Evolutionary conservation across 768 basidiomycete species (phyloP).

Genomic region (Naganishia randhawae): DNA sequence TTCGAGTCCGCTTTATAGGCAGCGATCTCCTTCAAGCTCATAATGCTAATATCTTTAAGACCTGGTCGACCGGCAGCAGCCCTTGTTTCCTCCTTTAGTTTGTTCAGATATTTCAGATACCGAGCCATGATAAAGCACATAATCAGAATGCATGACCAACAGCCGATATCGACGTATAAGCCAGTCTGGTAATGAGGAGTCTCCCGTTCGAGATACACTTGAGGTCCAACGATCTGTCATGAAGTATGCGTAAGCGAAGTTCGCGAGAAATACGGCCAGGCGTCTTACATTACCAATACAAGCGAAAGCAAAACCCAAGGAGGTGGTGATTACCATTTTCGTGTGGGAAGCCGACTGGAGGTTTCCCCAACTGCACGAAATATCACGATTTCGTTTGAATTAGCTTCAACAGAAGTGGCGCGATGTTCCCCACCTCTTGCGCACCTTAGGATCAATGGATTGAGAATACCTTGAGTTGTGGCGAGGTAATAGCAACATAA

Average conservation of each 20-base stretch:
- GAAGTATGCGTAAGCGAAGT: no score
- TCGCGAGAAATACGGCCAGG: no score
- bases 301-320: constrained; percentile 33
- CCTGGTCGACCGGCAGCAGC: constrained; percentile 40
- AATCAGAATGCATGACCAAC: constrained; percentile 40
- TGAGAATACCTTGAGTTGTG: constrained; percentile 19
- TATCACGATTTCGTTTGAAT: not conserved
- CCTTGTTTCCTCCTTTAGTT: constrained; percentile 37
- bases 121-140: constrained; percentile 41
- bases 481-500: constrained; percentile 29
- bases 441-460: constrained; percentile 28
- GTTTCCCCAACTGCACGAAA: constrained; percentile 32
- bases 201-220: constrained; percentile 43
- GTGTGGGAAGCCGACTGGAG: constrained; percentile 36
- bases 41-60: constrained; percentile 45
- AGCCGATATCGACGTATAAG: constrained; percentile 46
- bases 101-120: constrained; percentile 43
- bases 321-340: constrained; percentile 40
- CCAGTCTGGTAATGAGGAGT: constrained; percentile 43
- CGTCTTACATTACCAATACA: constrained; percentile 39
- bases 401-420: no score
- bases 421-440: not conserved
- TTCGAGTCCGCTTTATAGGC: constrained; percentile 40
- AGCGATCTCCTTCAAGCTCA: constrained; percentile 39
- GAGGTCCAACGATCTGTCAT: constrained; percentile 43